Percentiles rank a stretch among this genome's conserved stretches.
Conservation (phyloP, 176 grass and related monocot species). For the bread wheat (Triticum aestivum) region DNA sequence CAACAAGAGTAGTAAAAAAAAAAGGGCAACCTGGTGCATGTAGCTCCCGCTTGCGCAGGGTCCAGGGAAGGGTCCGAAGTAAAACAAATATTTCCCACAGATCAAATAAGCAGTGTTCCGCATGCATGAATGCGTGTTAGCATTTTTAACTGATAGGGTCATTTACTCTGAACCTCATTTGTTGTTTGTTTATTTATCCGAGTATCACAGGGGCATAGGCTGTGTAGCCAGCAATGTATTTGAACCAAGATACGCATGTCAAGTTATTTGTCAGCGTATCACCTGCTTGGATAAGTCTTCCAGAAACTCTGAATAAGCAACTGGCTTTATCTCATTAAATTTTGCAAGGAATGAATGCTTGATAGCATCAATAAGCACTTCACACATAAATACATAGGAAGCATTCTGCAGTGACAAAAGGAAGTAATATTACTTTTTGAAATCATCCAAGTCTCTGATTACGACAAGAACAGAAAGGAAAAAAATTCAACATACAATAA, state of each 20-base stretch:
- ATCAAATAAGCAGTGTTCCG: constrained; percentile 1
- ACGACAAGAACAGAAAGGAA: background rate
- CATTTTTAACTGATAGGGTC: background rate
- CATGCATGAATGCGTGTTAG: background rate
- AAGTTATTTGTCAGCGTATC: constrained; percentile 20
- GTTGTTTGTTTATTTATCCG: background rate
- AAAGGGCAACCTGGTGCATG: too few species aligned
- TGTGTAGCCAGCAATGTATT: background rate
- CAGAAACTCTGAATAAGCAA: constrained; percentile 97
- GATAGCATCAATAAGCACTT: constrained; percentile 91
- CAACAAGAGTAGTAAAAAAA: background rate
- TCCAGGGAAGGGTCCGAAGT: too few species aligned
- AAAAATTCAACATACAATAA: constrained; percentile 59
- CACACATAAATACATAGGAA: constrained; percentile 78
- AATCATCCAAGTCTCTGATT: background rate
- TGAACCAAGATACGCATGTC: background rate
- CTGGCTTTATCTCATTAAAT: constrained; percentile 98
- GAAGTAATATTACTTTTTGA: background rate
- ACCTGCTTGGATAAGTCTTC: constrained; percentile 98
- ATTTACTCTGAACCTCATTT: background rate
- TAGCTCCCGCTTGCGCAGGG: too few species aligned
- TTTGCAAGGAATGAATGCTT: constrained; percentile 99
- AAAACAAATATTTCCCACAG: background rate
- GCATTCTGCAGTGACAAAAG: constrained; percentile 67
- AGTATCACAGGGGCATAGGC: background rate